Evolutionary conservation across 495 filamentous ascomycete genomes (phyloP).

Genomic region (Hyaloscypha bicolor): DNA sequence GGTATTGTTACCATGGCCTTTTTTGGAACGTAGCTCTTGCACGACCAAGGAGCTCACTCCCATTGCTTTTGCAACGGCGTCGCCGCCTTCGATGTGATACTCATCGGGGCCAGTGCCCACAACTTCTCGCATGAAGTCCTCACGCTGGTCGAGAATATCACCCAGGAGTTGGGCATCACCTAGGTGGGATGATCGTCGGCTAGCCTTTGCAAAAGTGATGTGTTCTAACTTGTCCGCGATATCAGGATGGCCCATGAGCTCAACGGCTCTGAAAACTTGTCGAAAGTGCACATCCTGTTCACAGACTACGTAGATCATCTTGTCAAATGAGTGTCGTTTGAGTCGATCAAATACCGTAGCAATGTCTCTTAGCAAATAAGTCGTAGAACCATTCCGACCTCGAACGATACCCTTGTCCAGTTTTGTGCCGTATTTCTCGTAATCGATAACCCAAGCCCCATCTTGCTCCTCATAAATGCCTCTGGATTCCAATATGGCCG

Average conservation of each 20-base stretch:
- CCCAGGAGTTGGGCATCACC: conserved; percentile 45
- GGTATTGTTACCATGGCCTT: conserved; percentile 62
- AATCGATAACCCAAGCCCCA: conserved; percentile 56
- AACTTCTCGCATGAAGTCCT: conserved; percentile 13
- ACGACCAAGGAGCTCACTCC: conserved; percentile 73
- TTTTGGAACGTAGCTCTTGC: conserved; percentile 73
- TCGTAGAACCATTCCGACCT: conserved; percentile 68
- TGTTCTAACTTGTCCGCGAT: conserved; percentile 65
- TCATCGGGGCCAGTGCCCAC: conserved; percentile 3
- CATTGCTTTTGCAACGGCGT: conserved; percentile 39
- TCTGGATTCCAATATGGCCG: conserved; percentile 56
- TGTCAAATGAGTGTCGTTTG: conserved; percentile 60
- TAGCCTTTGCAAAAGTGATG: conserved; percentile 73
- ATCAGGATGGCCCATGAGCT: conserved; percentile 67
- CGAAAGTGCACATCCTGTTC: conserved; percentile 73
- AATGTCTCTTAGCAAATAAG: conserved; percentile 75
- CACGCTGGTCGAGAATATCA: conserved; percentile 59
- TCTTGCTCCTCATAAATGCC: conserved; percentile 65
- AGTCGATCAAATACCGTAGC: conserved; percentile 66
- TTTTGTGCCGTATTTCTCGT: conserved; percentile 14
- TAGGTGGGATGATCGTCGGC: conserved; percentile 63
- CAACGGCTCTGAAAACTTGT: conserved; percentile 71
- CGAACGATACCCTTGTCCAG: conserved; percentile 42
- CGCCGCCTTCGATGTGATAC: conserved; percentile 8
- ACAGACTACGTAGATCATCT: conserved; percentile 79